phyloP scores from a whole-genome alignment of 2,329 filamentous ascomycete species.

The Calonectria honghensis region DNA sequence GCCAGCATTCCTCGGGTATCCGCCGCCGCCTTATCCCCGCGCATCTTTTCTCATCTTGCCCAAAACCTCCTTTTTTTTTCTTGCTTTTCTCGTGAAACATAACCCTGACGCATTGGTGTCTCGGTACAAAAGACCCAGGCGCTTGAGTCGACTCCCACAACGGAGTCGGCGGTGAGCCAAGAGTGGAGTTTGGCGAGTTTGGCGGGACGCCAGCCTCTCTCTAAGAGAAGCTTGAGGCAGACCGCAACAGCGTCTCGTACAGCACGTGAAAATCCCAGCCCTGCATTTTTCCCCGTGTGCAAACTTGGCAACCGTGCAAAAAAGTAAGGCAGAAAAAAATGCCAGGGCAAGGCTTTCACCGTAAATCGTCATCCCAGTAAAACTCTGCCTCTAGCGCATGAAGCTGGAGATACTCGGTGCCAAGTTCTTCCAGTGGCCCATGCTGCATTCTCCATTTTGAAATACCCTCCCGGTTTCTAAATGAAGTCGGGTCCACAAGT shows the following conservation, averaged over 20 bases:
- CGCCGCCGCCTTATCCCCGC: conserved; percentile 12
- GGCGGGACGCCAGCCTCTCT: conserved; percentile 28
- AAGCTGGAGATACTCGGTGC: conserved; percentile 19
- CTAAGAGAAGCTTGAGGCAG: conserved; percentile 18
- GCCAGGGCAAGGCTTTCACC: background rate
- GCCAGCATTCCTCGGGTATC: conserved; percentile 31
- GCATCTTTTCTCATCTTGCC: background rate
- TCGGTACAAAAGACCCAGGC: background rate
- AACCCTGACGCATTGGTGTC: conserved; percentile 7
- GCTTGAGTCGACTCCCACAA: background rate
- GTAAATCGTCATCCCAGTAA: conserved; percentile 12
- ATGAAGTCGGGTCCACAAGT: conserved; percentile 29
- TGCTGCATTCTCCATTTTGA: background rate
- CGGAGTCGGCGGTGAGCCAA: conserved; percentile 40
- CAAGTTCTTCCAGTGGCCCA: conserved; percentile 14
- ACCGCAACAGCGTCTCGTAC: conserved; percentile 16
- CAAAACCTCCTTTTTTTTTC: background rate
- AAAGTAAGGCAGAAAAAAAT: conserved; percentile 6
- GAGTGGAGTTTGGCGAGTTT: conserved; percentile 21
- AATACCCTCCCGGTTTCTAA: conserved; percentile 14
- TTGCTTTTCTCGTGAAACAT: conserved; percentile 12
- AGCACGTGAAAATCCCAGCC: conserved; percentile 28
- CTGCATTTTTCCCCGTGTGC: background rate
- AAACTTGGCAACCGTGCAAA: conserved; percentile 4
- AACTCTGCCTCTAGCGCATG: conserved; percentile 26